phyloP scores from a whole-genome alignment of 1,284 basidiomycete species.

The Leccinum olivaceoglutinosum region DNA sequence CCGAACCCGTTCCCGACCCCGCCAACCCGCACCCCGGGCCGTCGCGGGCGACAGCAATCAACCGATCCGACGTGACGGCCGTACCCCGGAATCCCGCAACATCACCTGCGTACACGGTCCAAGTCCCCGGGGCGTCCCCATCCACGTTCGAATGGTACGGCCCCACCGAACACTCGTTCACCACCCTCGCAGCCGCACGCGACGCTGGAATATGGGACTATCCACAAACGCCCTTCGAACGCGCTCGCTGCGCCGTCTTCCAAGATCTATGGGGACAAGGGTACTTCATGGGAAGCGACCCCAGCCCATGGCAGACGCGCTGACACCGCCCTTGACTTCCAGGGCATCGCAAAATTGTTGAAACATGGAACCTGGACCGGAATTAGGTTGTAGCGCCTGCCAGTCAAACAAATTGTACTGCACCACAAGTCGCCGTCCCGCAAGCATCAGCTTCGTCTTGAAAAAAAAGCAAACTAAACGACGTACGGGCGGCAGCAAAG shows the following conservation, averaged over 20 bases:
- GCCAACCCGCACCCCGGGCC: conserved; percentile 1
- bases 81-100: conserved; percentile 14
- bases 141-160: conserved; percentile 59
- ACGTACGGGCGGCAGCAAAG: conserved; percentile 49
- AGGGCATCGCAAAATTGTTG: conserved; percentile 56
- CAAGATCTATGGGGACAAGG: conserved; percentile 76
- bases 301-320: conserved; percentile 13
- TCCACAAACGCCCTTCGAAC: conserved; percentile 59
- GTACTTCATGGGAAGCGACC: conserved; percentile 69
- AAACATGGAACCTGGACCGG: conserved; percentile 40
- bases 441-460: not conserved
- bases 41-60: conserved; percentile 5
- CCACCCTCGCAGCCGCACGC: conserved; percentile 56
- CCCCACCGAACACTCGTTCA: conserved; percentile 37
- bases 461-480: not conserved
- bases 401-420: conserved; percentile 49
- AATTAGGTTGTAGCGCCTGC: conserved; percentile 37
- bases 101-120: conserved; percentile 43
- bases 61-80: not conserved
- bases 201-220: conserved; percentile 74
- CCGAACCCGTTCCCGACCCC: conserved; percentile 11
- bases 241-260: conserved; percentile 77
- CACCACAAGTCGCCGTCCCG: conserved; percentile 30
- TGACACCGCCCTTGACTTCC: not conserved
- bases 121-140: conserved; percentile 56